phyloP scores from a whole-genome alignment of 2,329 filamentous ascomycete species.

The Ophiostoma triangulosporum region DNA sequence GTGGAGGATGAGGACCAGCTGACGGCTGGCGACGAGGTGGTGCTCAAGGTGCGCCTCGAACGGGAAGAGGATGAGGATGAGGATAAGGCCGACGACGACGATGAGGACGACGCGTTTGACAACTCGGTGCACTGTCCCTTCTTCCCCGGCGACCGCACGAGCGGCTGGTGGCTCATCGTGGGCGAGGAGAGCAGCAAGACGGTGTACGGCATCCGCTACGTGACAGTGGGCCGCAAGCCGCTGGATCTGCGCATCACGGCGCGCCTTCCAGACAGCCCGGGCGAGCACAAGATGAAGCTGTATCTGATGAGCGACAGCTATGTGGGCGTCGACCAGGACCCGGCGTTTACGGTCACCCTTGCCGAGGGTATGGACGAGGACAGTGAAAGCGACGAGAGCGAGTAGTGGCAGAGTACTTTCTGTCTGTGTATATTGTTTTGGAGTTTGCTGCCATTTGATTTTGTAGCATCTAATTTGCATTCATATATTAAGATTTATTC shows the following conservation, averaged over 20 bases:
- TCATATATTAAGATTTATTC: no score
- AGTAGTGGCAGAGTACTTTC: not conserved
- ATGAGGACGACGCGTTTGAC: constrained; percentile 43
- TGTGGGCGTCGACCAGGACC: constrained; percentile 91
- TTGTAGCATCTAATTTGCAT: no score
- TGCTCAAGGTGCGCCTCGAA: constrained; percentile 72
- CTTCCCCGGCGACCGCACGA: constrained; percentile 81
- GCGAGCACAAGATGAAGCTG: constrained; percentile 76
- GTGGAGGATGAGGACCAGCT: constrained; percentile 71
- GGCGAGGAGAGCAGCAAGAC: constrained; percentile 83
- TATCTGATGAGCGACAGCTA: constrained; percentile 97
- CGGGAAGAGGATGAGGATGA: constrained; percentile 64
- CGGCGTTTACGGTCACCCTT: constrained; percentile 70
- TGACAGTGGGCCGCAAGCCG: constrained; percentile 62
- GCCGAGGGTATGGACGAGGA: constrained; percentile 94
- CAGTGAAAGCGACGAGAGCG: constrained; percentile 48
- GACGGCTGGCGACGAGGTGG: constrained; percentile 65
- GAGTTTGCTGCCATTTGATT: no score
- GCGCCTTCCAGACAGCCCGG: constrained; percentile 61
- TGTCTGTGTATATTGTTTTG: no score
- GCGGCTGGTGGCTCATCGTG: constrained; percentile 98
- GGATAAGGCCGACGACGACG: constrained; percentile 36
- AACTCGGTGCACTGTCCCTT: constrained; percentile 87
- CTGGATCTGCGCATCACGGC: constrained; percentile 75
- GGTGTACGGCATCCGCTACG: constrained; percentile 83